These are phyloP conservation scores for Teunomyces pallodes DNA, from an alignment of 805 yeast genomes.

Conservation along the genomic window DNA sequence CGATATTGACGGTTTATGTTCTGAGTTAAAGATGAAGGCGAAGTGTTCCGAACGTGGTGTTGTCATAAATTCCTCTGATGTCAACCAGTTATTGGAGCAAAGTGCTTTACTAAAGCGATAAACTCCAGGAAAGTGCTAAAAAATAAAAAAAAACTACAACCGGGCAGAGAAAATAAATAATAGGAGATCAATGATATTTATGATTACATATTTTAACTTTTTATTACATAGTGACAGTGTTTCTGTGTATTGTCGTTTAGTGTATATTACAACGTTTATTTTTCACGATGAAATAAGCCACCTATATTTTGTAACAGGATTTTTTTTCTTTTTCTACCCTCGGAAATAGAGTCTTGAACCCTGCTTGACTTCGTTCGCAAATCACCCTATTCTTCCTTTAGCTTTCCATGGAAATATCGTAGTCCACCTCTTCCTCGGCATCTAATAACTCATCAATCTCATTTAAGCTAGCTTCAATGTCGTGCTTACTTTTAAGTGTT, in stretches of 20 bases:
- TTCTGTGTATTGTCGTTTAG: not conserved
- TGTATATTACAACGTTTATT: not conserved
- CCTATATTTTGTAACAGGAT: not conserved
- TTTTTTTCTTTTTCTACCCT: not conserved
- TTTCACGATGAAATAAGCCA: not conserved
- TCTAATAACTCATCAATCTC: slow-evolving; percentile 36
- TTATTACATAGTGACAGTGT: not conserved
- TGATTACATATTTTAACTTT: not conserved
- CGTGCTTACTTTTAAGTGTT: not conserved
- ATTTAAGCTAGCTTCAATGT: slow-evolving; percentile 18
- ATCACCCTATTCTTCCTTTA: not conserved
- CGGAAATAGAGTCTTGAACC: not conserved
- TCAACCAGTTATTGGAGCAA: slow-evolving; percentile 50
- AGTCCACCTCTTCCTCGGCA: slow-evolving; percentile 38
- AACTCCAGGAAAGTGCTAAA: not conserved
- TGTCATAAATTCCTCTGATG: slow-evolving; percentile 78
- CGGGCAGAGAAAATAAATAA: not conserved
- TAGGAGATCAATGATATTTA: not conserved
- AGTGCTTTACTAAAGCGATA: slow-evolving; percentile 6
- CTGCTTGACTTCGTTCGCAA: not conserved
- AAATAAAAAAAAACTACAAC: not conserved
- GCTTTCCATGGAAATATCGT: slow-evolving; percentile 29
- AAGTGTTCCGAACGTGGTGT: slow-evolving; percentile 93
- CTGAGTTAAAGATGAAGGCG: slow-evolving; percentile 86
- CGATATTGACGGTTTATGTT: slow-evolving; percentile 92